Percentiles rank a stretch among this genome's conserved stretches.
These are phyloP conservation scores for Fusarium annulatum DNA, from an alignment of 2,329 filamentous ascomycete species.

Conservation along the genomic window DNA sequence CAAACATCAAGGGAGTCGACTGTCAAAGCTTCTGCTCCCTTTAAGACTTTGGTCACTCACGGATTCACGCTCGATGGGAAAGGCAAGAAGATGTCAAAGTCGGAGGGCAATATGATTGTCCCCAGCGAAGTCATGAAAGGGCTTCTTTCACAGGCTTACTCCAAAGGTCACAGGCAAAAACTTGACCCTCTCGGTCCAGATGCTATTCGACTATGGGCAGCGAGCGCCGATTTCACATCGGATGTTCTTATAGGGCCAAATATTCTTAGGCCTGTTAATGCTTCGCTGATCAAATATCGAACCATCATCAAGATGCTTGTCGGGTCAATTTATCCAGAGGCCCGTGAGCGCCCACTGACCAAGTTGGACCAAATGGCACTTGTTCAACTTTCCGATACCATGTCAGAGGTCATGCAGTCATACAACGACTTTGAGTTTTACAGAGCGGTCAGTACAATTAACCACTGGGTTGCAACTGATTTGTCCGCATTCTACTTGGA, in stretches of 20 bases:
- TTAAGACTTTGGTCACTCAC: constrained; percentile 91
- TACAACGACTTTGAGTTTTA: constrained; percentile 84
- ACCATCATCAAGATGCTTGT: constrained; percentile 91
- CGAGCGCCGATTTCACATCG: constrained; percentile 88
- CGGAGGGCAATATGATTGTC: constrained; percentile 86
- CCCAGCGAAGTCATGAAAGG: constrained; percentile 89
- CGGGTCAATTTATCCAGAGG: constrained; percentile 73
- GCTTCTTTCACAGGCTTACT: constrained; percentile 74
- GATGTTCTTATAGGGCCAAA: constrained; percentile 86
- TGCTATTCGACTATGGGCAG: constrained; percentile 89
- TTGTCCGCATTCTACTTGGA: constrained; percentile 96
- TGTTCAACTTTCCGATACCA: constrained; percentile 75
- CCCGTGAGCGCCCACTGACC: constrained; percentile 63
- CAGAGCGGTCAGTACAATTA: constrained; percentile 77
- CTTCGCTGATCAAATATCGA: constrained; percentile 84
- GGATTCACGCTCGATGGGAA: constrained; percentile 91
- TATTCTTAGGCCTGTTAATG: constrained; percentile 81
- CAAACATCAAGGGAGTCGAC: constrained; percentile 54
- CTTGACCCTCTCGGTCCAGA: constrained; percentile 86
- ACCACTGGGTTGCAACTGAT: constrained; percentile 83
- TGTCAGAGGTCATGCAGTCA: constrained; percentile 70
- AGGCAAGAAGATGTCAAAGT: constrained; percentile 99
- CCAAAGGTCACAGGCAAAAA: constrained; percentile 54
- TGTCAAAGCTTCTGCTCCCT: constrained; percentile 67
- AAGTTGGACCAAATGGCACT: constrained; percentile 80